Evolutionary conservation across 495 filamentous ascomycete genomes (phyloP).

Genomic region (Hypoxylon fuscum): DNA sequence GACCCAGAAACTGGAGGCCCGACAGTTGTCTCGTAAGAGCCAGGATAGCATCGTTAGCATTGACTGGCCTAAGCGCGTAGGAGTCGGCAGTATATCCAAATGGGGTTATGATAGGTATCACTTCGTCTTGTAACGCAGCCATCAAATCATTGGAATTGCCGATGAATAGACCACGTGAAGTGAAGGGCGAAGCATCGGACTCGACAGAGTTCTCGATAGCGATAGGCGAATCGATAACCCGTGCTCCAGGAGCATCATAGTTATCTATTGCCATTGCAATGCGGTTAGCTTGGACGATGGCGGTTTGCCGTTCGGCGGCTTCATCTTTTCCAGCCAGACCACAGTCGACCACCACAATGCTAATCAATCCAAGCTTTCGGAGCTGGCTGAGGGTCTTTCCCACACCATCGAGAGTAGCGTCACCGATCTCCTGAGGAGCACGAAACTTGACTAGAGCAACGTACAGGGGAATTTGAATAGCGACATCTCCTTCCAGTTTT

Average conservation of each 20-base stretch:
- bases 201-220: conserved; percentile 33
- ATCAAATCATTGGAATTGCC: conserved; percentile 67
- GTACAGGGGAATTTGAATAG: conserved; percentile 67
- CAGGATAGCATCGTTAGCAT: conserved; percentile 73
- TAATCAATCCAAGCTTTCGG: conserved; percentile 77
- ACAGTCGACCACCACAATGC: conserved; percentile 83
- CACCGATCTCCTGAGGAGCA: conserved; percentile 72
- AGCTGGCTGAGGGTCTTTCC: conserved; percentile 86
- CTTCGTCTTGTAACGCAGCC: conserved; percentile 73
- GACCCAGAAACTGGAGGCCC: conserved; percentile 57
- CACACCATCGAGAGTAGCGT: conserved; percentile 74
- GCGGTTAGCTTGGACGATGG: conserved; percentile 74
- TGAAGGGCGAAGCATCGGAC: conserved; percentile 28
- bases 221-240: conserved; percentile 73
- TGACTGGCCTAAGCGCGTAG: conserved; percentile 62
- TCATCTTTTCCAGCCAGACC: conserved; percentile 47
- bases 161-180: conserved; percentile 48
- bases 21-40: conserved; percentile 78
- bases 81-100: conserved; percentile 71
- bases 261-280: conserved; percentile 76
- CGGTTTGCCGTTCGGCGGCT: conserved; percentile 39
- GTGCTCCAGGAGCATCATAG: conserved; percentile 69
- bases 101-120: conserved; percentile 79
- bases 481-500: conserved; percentile 57
- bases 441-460: conserved; percentile 88